phyloP scores from a whole-genome alignment of 352 stramenopile species.

The Lagenidium sp. region DNA sequence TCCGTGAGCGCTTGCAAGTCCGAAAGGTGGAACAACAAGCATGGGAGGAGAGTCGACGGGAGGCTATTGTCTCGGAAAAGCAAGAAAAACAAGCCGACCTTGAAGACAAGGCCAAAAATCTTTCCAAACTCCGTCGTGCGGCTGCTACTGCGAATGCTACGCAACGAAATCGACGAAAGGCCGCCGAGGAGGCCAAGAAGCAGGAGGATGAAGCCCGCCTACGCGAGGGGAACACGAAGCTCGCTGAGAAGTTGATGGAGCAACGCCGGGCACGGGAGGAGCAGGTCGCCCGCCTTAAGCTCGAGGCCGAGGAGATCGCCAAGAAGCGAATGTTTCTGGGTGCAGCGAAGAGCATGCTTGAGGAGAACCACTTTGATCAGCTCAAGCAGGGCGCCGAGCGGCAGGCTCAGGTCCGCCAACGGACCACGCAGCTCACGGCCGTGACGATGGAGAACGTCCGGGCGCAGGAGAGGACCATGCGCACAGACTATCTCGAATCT shows the following conservation, averaged over 20 bases:
- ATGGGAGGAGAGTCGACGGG: slow-evolving; percentile 56
- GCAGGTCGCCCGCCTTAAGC: slow-evolving; percentile 35
- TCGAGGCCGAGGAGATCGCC: slow-evolving; percentile 51
- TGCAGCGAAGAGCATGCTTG: slow-evolving; percentile 76
- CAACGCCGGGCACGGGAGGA: slow-evolving; percentile 38
- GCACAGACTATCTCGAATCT: slow-evolving; percentile 16
- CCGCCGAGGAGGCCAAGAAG: slow-evolving; percentile 34
- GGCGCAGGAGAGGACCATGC: slow-evolving; percentile 26
- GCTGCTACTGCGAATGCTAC: slow-evolving; percentile 55
- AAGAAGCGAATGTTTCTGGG: slow-evolving; percentile 81
- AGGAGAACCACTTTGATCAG: slow-evolving; percentile 73
- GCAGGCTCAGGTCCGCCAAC: slow-evolving; percentile 39
- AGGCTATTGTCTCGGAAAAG: slow-evolving; percentile 63
- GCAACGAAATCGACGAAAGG: slow-evolving; percentile 45
- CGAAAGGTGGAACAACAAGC: slow-evolving; percentile 61
- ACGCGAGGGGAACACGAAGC: slow-evolving; percentile 54
- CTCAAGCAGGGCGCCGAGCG: slow-evolving; percentile 47
- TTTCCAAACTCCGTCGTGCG: slow-evolving; percentile 53
- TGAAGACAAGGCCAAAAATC: slow-evolving; percentile 64
- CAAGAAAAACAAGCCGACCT: slow-evolving; percentile 72
- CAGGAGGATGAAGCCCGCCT: slow-evolving; percentile 48
- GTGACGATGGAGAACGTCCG: slow-evolving; percentile 41
- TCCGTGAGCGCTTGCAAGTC: slow-evolving; percentile 73
- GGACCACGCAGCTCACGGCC: slow-evolving; percentile 25
- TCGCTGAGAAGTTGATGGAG: slow-evolving; percentile 62